These are phyloP conservation scores for Neocucurbitaria cava DNA, from an alignment of 2,329 filamentous ascomycete genomes.

Conservation along the genomic window DNA sequence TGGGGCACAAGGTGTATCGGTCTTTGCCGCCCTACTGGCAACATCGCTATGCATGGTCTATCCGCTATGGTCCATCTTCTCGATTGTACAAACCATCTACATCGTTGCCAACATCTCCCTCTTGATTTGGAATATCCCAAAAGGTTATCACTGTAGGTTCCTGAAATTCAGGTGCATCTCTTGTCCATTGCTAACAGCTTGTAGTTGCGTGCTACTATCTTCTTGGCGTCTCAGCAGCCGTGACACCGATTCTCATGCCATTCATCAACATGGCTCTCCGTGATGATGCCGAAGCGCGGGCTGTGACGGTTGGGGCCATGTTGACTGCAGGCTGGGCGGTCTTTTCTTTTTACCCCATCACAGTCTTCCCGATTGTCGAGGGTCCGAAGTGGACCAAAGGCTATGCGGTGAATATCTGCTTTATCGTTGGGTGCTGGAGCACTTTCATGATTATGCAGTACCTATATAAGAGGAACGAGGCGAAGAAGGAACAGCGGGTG, in stretches of 20 bases:
- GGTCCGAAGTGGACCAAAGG: constrained; percentile 57
- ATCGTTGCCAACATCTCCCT: constrained; percentile 57
- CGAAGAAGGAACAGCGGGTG: constrained; percentile 20
- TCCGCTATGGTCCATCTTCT: constrained; percentile 58
- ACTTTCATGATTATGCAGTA: constrained; percentile 51
- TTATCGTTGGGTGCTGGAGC: constrained; percentile 55
- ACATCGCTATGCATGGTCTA: constrained; percentile 61
- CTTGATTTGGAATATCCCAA: constrained; percentile 60
- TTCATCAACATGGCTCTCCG: constrained; percentile 48
- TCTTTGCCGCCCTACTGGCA: constrained; percentile 58
- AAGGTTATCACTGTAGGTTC: constrained; percentile 46
- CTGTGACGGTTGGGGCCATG: constrained; percentile 59
- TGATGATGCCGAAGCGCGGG: constrained; percentile 57
- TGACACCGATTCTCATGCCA: constrained; percentile 47
- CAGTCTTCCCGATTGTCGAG: constrained; percentile 45
- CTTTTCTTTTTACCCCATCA: constrained; percentile 45
- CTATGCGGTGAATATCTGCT: constrained; percentile 57
- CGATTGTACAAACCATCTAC: constrained; percentile 49
- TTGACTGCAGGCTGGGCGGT: constrained; percentile 46
- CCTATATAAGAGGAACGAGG: constrained; percentile 45
- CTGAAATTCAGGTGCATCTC: neutral
- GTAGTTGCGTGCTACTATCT: constrained; percentile 45
- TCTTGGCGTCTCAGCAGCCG: constrained; percentile 43
- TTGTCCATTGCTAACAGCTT: constrained; percentile 2
- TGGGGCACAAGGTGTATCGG: constrained; percentile 56